Conservation (phyloP, 2,329 filamentous ascomycete genomes). For the Monilinia vaccinii-corymbosi region DNA sequence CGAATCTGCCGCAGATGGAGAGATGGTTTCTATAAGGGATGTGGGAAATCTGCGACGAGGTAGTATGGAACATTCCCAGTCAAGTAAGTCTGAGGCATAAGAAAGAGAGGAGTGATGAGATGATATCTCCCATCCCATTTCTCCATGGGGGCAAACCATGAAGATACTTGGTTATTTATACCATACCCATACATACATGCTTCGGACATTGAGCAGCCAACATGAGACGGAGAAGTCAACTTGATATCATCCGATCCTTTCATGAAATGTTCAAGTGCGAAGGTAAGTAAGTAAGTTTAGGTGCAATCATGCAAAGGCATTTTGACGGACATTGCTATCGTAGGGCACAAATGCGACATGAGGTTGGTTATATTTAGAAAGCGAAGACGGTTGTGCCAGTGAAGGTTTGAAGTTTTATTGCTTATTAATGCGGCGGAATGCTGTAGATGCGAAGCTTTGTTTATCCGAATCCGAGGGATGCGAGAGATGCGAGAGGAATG, state of each 20-base stretch:
- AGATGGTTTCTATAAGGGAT: too few relatives aligned
- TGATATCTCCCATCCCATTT: neutral
- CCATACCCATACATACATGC: neutral
- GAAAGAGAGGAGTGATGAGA: neutral
- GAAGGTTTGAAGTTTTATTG: too few relatives aligned
- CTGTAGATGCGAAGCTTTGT: neutral
- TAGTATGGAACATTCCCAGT: neutral
- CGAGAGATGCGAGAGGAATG: too few relatives aligned
- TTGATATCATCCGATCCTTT: neutral
- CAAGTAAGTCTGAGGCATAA: neutral
- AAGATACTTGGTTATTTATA: constrained; percentile 7
- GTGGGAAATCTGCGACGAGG: neutral
- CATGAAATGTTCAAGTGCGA: neutral
- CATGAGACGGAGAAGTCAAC: neutral
- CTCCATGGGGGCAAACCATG: neutral
- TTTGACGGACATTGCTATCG: too few relatives aligned
- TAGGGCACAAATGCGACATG: neutral
- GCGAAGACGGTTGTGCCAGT: too few relatives aligned
- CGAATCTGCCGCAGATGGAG: neutral
- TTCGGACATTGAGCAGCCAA: neutral
- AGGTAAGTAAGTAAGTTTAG: neutral
- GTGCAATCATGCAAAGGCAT: too few relatives aligned
- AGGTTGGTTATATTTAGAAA: too few relatives aligned
- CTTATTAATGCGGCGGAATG: too few relatives aligned
- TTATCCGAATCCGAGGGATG: neutral